A percentile compares a stretch with the other conserved stretches of the same genome.
These are phyloP conservation scores for Cylindrotheca fusiformis DNA, from an alignment of 108 stramenopile species.

Conservation along the genomic window DNA sequence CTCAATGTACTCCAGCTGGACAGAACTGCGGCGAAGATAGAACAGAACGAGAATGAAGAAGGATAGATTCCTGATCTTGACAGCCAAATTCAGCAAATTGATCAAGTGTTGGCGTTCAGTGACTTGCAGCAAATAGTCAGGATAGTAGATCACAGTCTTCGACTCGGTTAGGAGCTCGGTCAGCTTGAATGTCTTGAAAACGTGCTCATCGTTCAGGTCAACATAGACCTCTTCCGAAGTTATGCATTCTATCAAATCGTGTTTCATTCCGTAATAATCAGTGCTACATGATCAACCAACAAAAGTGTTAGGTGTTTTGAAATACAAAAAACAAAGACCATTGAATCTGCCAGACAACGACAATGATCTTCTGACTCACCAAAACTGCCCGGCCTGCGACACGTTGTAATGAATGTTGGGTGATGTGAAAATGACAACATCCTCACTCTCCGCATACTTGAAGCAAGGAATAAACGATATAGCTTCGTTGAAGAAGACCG, in stretches of 20 bases:
- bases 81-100: conserved; percentile 25
- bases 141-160: conserved; percentile 31
- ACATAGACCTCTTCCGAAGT: conserved; percentile 23
- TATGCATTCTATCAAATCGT: conserved; percentile 27
- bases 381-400: conserved; percentile 22
- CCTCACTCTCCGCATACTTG: conserved; percentile 32
- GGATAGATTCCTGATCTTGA: conserved; percentile 27
- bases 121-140: conserved; percentile 34
- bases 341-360: not conserved
- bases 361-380: not conserved
- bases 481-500: conserved; percentile 33
- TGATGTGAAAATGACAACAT: conserved; percentile 29
- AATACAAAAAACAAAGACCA: not conserved
- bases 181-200: conserved; percentile 28
- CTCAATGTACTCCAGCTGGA: conserved; percentile 27
- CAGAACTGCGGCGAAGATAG: conserved; percentile 21
- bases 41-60: conserved; percentile 32
- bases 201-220: conserved; percentile 29
- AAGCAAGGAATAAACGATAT: conserved; percentile 37
- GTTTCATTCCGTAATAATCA: conserved; percentile 34
- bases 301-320: not conserved
- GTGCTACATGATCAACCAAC: not conserved
- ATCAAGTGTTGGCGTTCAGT: conserved; percentile 27
- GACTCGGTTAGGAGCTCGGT: conserved; percentile 32
- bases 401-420: conserved; percentile 27